Base-by-base conservation (phyloP, 176 grass and related monocot species). In the Oropetium thomaeum region DNA sequence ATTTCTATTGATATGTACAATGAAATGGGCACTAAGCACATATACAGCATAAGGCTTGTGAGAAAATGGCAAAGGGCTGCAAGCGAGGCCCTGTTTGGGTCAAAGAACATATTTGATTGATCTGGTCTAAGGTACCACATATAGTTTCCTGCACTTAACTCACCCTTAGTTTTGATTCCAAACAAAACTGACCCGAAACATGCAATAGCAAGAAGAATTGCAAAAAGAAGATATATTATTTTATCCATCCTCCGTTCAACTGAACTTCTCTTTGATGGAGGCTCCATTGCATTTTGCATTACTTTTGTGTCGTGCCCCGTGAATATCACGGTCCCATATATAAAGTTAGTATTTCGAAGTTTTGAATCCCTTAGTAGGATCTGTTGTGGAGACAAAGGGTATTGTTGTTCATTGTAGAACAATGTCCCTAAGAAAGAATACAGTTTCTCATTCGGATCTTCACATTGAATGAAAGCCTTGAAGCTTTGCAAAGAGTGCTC, bases 1-100 rank as follows among this genome's bases (percentile, higher is more conserved):
- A 93, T 91, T 83, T 97, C 93, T 62, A 97, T 97, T 4, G 93
- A 97, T 70, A 97, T 93, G 73, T 97, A 97, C 75, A 97, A 79
- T 48, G 93, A 97, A 67, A 97, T 93, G 10, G 93, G 93, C 69
- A 97, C 89, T 80, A 97, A 89, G 71, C 89, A 89, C 63, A 79
- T 48, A 78, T 97, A 97, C 60, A 97, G 58, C 85, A 97, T 93
- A 68, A 97, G 89, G 52, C 90, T 89, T 69, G 94, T 97, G 58
- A 93, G 70, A 62, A 97, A 97, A 73, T 97, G 94, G 37, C 72
- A 91, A 67, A 97, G 75, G 10, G 90, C 94, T 66, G 90, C 85
- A 70, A 91, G 39, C 48, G 80, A 57, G 49, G 88, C 73, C 47
- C 78, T 86, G 10, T 87, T 78, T 82, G 90, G 94, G 82, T 97